Evolutionary conservation across 179 eudicot genomes (phyloP), one percentile per base, ranked within the genome.

Genomic region (Beta macrorhiza): DNA sequence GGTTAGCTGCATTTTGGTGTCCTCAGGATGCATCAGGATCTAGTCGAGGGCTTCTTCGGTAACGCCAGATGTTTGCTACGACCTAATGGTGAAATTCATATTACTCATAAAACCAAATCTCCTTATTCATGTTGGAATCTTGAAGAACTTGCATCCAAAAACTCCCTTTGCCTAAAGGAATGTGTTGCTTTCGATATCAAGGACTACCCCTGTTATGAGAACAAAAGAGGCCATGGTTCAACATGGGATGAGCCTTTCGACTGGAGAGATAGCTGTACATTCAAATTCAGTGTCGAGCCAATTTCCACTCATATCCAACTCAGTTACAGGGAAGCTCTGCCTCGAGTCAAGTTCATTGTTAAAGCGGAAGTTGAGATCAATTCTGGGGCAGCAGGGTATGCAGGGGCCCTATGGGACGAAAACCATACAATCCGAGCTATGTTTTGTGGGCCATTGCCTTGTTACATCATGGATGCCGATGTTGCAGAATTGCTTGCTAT

Each of bases 181-280:
- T 29, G 70, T 19, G 76, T 49, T 12, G 71, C 80, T 45, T 76
- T 82, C 45, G 7, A 82, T 19, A 76, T 68, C 17, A 5, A 20
- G 3, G 80, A 82, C 80, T 82, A 82, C 68, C 84, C 84, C 0
- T 17, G 17, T 3, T 82, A 82, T 51, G 76, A 82, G 62, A 76
- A 82, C 25, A 82, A 82, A 59, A 76, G 80, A 69, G 84, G 84
- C 5, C 71, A 82, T 58, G 80, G 80, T 42, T 19, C 71, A 7
- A 45, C 53, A 22, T 49, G 49, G 5, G 84, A 77, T 25, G 61
- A 69, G 7, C 61, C 76, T 6, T 82, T 82, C n/a, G 7, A 58
- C 17, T 76, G 78, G 71, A 79, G 76, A 29, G 63, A 68, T 13
- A 76, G 84, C 13, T 45, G 76, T 61, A 82, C 84, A 29, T 82